phyloP scores from a whole-genome alignment of 768 basidiomycete genomes.

The Suillus subalutaceus region DNA sequence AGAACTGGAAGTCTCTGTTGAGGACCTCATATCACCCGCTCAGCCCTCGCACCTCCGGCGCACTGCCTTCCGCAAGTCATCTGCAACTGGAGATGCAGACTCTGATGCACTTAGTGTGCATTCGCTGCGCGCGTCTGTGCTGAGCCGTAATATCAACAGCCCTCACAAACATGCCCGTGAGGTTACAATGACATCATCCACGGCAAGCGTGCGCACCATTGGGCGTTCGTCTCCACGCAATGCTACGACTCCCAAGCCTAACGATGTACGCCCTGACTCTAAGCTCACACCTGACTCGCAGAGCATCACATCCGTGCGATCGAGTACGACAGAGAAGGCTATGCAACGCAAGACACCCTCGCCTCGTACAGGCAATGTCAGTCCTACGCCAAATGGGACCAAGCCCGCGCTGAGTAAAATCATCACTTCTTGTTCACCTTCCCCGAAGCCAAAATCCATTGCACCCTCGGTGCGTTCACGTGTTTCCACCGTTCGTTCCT shows the following conservation, averaged over 20 bases:
- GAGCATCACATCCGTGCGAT: slow-evolving; percentile 29
- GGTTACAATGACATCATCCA: slow-evolving; percentile 28
- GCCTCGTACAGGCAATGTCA: slow-evolving; percentile 6
- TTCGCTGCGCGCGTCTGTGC: slow-evolving; percentile 48
- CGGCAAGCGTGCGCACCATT: slow-evolving; percentile 28
- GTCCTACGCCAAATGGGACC: slow-evolving; percentile 7
- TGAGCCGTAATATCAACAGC: slow-evolving; percentile 35
- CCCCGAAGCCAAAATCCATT: slow-evolving; percentile 17
- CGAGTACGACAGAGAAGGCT: slow-evolving; percentile 28
- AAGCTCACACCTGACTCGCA: slow-evolving; percentile 62
- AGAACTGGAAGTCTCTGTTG: slow-evolving; percentile 82
- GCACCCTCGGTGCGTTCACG: slow-evolving; percentile 20
- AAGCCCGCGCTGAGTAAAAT: slow-evolving; percentile 17
- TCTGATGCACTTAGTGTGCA: slow-evolving; percentile 46
- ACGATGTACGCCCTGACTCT: slow-evolving; percentile 65
- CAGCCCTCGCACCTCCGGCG: slow-evolving; percentile 26
- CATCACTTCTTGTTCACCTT: slow-evolving; percentile 13
- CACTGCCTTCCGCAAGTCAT: slow-evolving; percentile 14
- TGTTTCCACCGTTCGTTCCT: slow-evolving; percentile 31
- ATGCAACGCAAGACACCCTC: slow-evolving; percentile 1
- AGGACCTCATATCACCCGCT: slow-evolving; percentile 65
- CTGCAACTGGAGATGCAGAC: slow-evolving; percentile 29
- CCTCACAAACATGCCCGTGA: slow-evolving; percentile 27
- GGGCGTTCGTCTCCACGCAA: slow-evolving; percentile 28
- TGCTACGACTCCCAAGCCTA: slow-evolving; percentile 25